Evolutionary conservation across 371 early-diverging fungal species (phyloP).

Genomic region (Rhizopus microsporus): DNA sequence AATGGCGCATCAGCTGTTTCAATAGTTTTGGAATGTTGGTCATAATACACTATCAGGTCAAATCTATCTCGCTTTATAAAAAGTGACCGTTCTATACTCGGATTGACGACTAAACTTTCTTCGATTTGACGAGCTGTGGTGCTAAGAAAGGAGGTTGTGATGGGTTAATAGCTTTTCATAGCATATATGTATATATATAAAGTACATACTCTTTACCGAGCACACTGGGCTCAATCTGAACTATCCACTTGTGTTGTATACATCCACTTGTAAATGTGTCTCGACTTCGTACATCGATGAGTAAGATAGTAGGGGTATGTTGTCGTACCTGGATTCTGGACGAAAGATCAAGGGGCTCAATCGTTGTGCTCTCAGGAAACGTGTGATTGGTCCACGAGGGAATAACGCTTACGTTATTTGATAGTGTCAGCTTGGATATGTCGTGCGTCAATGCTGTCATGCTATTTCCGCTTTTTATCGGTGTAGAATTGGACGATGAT

Average conservation of each 20-base stretch:
- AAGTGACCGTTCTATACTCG: conserved; percentile 46
- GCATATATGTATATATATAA: not conserved
- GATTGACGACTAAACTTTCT: conserved; percentile 23
- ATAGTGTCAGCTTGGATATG: conserved; percentile 9
- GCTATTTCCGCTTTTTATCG: no score
- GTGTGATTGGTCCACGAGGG: conserved; percentile 22
- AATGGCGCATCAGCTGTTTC: conserved; percentile 24
- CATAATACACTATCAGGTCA: conserved; percentile 73
- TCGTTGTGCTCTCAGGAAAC: conserved; percentile 24
- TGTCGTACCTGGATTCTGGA: conserved; percentile 29
- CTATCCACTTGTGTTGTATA: conserved; percentile 63
- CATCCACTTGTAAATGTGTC: conserved; percentile 66
- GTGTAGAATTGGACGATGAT: not conserved
- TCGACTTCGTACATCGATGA: conserved; percentile 76
- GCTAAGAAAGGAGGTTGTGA: not conserved
- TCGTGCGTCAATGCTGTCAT: not conserved
- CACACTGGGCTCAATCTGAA: conserved; percentile 77
- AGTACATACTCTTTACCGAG: conserved; percentile 49
- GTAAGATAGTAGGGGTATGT: conserved; percentile 51
- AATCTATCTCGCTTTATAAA: conserved; percentile 65
- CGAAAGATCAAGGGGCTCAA: conserved; percentile 40
- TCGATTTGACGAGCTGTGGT: conserved; percentile 2
- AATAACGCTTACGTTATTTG: conserved; percentile 4
- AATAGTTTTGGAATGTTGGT: conserved; percentile 45
- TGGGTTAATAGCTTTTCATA: not conserved